These are phyloP conservation scores for Starmerella asiatica DNA, from an alignment of 805 yeast species.

Conservation along the genomic window DNA sequence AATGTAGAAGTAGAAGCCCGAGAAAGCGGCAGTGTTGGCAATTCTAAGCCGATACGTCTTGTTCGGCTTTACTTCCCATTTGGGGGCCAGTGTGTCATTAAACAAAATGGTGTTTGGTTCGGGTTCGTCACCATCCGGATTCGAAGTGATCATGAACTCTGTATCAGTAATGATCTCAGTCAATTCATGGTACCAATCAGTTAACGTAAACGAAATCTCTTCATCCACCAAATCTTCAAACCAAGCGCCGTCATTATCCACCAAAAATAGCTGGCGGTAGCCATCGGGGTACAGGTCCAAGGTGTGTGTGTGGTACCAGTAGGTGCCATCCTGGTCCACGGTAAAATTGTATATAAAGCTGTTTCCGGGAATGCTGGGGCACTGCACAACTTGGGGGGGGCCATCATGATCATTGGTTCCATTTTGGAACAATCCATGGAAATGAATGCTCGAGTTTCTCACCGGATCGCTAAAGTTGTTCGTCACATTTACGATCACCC, in stretches of 20 bases:
- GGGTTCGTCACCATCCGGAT: conserved; percentile 98
- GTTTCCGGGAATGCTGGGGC: conserved; percentile 77
- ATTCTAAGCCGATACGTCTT: conserved; percentile 73
- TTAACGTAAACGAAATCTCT: conserved; percentile 51
- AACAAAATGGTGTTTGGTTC: conserved; percentile 70
- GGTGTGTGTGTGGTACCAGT: conserved; percentile 96
- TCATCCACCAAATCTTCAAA: conserved; percentile 57
- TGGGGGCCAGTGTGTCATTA: conserved; percentile 50
- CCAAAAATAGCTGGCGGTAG: conserved; percentile 42
- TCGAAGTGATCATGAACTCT: conserved; percentile 52
- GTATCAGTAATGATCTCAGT: conserved; percentile 36
- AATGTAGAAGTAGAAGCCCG: conserved; percentile 75
- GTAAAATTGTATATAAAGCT: conserved; percentile 77
- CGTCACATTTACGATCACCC: conserved; percentile 53
- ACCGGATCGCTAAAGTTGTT: conserved; percentile 49
- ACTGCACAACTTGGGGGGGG: conserved; percentile 74
- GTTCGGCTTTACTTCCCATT: conserved; percentile 56
- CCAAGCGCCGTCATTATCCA: conserved; percentile 55
- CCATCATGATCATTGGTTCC: conserved; percentile 82
- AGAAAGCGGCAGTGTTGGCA: conserved; percentile 80
- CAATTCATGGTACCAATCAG: conserved; percentile 79
- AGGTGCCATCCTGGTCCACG: conserved; percentile 76
- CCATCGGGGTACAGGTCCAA: conserved; percentile 90
- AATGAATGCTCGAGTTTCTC: conserved; percentile 67
- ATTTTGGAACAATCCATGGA: conserved; percentile 85